These are phyloP conservation scores for Lippia alba DNA, from an alignment of 305 asterid genomes.

Conservation along the genomic window DNA sequence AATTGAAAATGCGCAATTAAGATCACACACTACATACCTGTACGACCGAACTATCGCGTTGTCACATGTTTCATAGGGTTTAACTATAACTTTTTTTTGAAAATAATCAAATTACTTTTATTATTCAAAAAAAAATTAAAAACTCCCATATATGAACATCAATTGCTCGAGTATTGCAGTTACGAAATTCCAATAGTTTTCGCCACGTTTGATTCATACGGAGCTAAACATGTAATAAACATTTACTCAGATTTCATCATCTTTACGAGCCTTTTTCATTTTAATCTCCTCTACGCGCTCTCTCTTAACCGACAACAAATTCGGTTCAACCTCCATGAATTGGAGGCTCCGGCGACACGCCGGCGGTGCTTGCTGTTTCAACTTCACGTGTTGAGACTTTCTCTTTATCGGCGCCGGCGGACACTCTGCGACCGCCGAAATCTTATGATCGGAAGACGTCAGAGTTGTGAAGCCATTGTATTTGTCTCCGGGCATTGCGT, in stretches of 20 bases:
- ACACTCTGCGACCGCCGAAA: constrained; percentile 46
- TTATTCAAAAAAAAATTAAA: not conserved
- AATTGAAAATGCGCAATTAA: too few relatives aligned
- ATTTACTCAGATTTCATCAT: constrained; percentile 33
- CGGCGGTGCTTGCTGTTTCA: constrained; percentile 34
- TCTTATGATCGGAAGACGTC: constrained; percentile 50
- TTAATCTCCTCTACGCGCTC: constrained; percentile 32
- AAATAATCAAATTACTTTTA: not conserved
- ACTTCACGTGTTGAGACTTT: constrained; percentile 27
- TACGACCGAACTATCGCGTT: too few relatives aligned
- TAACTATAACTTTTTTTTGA: too few relatives aligned
- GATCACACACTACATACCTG: too few relatives aligned
- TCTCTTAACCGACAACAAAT: constrained; percentile 24
- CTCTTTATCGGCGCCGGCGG: constrained; percentile 59
- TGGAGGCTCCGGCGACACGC: constrained; percentile 31
- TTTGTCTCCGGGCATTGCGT: constrained; percentile 28
- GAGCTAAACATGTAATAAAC: not conserved
- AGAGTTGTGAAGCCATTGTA: constrained; percentile 59
- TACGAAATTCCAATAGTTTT: not conserved
- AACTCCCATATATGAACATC: not conserved
- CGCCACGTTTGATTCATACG: not conserved
- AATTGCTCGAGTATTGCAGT: not conserved
- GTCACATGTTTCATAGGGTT: too few relatives aligned
- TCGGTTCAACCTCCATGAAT: constrained; percentile 39
- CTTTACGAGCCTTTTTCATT: constrained; percentile 40